phyloP scores from a whole-genome alignment of 768 basidiomycete genomes.

The Epithele typhae region DNA sequence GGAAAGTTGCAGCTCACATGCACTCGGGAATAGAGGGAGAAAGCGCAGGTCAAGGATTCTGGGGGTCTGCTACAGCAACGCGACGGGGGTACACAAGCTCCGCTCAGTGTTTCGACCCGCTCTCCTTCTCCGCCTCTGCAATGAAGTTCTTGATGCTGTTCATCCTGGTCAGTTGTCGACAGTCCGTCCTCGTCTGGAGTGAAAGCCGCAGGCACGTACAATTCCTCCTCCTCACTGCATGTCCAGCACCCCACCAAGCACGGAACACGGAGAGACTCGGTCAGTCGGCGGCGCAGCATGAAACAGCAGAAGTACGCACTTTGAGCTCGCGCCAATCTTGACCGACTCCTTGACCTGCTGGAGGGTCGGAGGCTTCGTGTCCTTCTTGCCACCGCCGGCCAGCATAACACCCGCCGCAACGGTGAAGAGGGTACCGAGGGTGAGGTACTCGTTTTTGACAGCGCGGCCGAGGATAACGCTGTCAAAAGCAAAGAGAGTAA shows the following conservation, averaged over 20 bases:
- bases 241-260: not conserved
- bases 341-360: constrained; percentile 58
- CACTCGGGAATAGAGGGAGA: too few species aligned
- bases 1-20: too few species aligned
- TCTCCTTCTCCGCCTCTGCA: constrained; percentile 81
- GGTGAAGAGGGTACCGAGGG: constrained; percentile 58
- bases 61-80: constrained; percentile 7
- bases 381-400: constrained; percentile 52
- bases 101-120: constrained; percentile 45
- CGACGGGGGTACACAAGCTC: constrained; percentile 1
- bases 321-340: constrained; percentile 61
- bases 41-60: constrained; percentile 10
- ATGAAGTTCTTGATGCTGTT: constrained; percentile 78
- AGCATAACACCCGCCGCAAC: constrained; percentile 52
- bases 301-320: constrained; percentile 40
- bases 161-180: constrained; percentile 42
- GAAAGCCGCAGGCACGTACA: constrained; percentile 47
- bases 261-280: constrained; percentile 1
- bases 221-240: constrained; percentile 76
- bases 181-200: constrained; percentile 22
- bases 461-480: constrained; percentile 78
- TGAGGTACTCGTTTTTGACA: constrained; percentile 79
- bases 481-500: not conserved
- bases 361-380: constrained; percentile 34
- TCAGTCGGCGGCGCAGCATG: not conserved